These are phyloP conservation scores for Apiospora marii DNA, from an alignment of 2,329 filamentous ascomycete genomes.

Conservation along the genomic window DNA sequence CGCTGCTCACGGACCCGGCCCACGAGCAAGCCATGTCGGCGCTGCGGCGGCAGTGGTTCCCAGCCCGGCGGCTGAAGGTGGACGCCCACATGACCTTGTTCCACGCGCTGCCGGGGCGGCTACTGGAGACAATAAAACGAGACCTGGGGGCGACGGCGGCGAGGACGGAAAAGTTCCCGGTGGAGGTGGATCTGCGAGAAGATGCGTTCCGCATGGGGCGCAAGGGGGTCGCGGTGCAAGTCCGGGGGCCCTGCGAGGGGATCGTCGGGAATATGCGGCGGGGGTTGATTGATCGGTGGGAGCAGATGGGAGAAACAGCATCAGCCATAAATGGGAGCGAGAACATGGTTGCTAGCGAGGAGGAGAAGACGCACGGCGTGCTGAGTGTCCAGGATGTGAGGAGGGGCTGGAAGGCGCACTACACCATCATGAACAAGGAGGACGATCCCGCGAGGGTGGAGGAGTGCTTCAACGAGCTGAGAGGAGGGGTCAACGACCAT, in stretches of 20 bases:
- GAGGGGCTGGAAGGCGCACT: background rate
- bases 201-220: background rate
- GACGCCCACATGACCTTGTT: constrained; percentile 21
- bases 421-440: constrained; percentile 21
- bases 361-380: background rate
- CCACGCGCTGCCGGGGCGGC: constrained; percentile 11
- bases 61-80: background rate
- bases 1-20: background rate
- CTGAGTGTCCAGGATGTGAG: background rate
- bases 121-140: background rate
- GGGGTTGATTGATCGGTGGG: background rate
- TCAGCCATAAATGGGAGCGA: background rate
- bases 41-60: constrained; percentile 13
- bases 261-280: background rate
- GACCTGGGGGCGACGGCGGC: background rate
- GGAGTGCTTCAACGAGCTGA: background rate
- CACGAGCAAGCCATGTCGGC: constrained; percentile 4
- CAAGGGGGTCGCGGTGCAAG: background rate
- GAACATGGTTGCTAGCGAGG: background rate
- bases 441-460: constrained; percentile 2
- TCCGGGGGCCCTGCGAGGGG: background rate
- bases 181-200: background rate
- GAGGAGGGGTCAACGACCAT: no score
- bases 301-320: background rate
- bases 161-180: background rate